Evolutionary conservation across 352 stramenopile genomes (phyloP), one percentile per base, ranked within the genome.

Genomic region (Pythium angustatum): DNA sequence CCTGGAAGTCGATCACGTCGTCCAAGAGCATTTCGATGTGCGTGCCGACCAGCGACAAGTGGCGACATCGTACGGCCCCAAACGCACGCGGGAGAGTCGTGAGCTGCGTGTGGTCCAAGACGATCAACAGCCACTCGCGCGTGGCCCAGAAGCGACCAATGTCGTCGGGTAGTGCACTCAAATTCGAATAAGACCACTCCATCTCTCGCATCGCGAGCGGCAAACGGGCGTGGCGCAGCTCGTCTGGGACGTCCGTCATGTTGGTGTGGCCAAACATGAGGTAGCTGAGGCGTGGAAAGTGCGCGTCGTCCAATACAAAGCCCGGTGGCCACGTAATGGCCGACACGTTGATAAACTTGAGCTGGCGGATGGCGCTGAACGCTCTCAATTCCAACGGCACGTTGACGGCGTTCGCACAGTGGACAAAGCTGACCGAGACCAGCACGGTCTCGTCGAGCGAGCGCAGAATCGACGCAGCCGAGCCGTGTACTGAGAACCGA

Each of bases 161-260:
- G 4, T 57, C n/a, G 22, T 21, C 33, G 4, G 57, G 57, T 15
- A 64, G 24, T 15, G 22, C 22, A 24, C 44, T 64, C 22, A 64
- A 14, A n/a, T 57, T 64, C 3, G 57, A 64, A 27, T 57, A 19
- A 9, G 57, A 64, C 57, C 57, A 64, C 34, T 64, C 57, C 17
- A 64, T 57, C 44, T 64, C 57, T 15, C 45, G 28, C 22, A 64
- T 24, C 21, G 27, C 17, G 8, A 6, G 12, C 7, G 57, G 57
- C 5, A 64, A 24, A 5, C 12, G 5, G 31, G 24, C 17, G 57
- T 64, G 57, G 4, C 56, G 57, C 45, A 64, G 47, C 26, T 22
- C 31, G 2, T 22, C 1, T 14, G 57, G 57, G 2, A 64, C 22
- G 1, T 5, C 6, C 2, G 44, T 21, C 44, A 64, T 56, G 57